These are phyloP conservation scores for Cardamine resedifolia DNA, from an alignment of 345 rosid genomes.

Conservation along the genomic window DNA sequence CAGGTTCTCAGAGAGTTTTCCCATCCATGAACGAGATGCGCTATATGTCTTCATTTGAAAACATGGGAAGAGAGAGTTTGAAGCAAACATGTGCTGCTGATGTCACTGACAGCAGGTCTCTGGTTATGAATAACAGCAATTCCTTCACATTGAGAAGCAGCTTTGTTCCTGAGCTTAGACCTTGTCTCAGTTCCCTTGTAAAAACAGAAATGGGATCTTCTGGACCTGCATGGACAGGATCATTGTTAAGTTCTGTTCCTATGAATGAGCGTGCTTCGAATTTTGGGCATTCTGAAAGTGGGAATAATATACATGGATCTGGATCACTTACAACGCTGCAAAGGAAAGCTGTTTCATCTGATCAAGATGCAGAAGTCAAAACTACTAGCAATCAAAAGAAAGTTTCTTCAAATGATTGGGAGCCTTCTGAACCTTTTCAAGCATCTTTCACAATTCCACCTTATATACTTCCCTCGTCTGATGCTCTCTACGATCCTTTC, in stretches of 20 bases:
- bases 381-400: conserved; percentile 41
- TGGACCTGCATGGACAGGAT: conserved; percentile 42
- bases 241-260: conserved; percentile 43
- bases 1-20: conserved; percentile 34
- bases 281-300: conserved; percentile 36
- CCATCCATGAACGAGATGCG: conserved; percentile 41
- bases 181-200: conserved; percentile 41
- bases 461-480: conserved; percentile 49
- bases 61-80: conserved; percentile 40
- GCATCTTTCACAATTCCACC: conserved; percentile 62
- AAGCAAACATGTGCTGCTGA: conserved; percentile 38
- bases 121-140: conserved; percentile 37
- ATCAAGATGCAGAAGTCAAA: conserved; percentile 41
- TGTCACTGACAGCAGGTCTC: conserved; percentile 41
- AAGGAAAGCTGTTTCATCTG: conserved; percentile 42
- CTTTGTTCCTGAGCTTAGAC: conserved; percentile 47
- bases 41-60: conserved; percentile 39
- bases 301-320: conserved; percentile 31
- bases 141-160: conserved; percentile 42
- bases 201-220: conserved; percentile 34
- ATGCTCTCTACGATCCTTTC: conserved; percentile 62
- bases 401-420: conserved; percentile 71
- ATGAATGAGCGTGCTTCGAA: conserved; percentile 39
- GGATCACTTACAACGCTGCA: conserved; percentile 42
- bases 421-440: conserved; percentile 79